Percentiles rank a stretch among this genome's conserved stretches.
Evolutionary conservation across 768 basidiomycete genomes (phyloP).

Genomic region (Asterophora parasitica): DNA sequence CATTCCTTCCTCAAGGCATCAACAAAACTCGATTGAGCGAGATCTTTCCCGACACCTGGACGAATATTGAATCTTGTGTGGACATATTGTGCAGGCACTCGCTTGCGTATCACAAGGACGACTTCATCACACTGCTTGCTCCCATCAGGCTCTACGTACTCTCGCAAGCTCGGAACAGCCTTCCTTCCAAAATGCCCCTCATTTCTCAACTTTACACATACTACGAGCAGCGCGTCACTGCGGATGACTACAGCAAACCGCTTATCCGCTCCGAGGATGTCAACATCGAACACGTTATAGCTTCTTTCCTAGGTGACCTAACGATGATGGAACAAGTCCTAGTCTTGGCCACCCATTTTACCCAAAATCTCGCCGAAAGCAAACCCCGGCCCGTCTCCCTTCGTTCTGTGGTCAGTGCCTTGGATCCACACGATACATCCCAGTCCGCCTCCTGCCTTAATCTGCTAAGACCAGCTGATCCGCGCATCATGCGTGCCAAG

Average conservation of each 20-base stretch:
- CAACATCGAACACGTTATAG: slow-evolving; percentile 9
- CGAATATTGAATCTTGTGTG: neutral
- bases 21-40: neutral
- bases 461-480: neutral
- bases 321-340: neutral
- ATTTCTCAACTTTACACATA: neutral
- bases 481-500: neutral
- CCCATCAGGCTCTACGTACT: slow-evolving; percentile 13
- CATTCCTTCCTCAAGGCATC: slow-evolving; percentile 12
- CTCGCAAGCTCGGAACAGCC: neutral
- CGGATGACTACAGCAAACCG: neutral
- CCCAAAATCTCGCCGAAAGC: neutral
- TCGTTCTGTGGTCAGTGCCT: neutral
- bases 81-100: slow-evolving; percentile 8
- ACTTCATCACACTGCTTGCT: slow-evolving; percentile 11
- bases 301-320: neutral
- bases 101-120: slow-evolving; percentile 4
- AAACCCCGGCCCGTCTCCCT: slow-evolving; percentile 5
- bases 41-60: neutral
- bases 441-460: neutral
- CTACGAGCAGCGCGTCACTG: too few relatives aligned
- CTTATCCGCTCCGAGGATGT: slow-evolving; percentile 1
- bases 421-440: neutral
- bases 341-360: neutral
- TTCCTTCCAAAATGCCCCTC: neutral